Percentiles rank a stretch among this genome's conserved stretches.
These are phyloP conservation scores for Coccinonectria pachysandricola DNA, from an alignment of 2,329 filamentous ascomycete genomes.

Conservation along the genomic window DNA sequence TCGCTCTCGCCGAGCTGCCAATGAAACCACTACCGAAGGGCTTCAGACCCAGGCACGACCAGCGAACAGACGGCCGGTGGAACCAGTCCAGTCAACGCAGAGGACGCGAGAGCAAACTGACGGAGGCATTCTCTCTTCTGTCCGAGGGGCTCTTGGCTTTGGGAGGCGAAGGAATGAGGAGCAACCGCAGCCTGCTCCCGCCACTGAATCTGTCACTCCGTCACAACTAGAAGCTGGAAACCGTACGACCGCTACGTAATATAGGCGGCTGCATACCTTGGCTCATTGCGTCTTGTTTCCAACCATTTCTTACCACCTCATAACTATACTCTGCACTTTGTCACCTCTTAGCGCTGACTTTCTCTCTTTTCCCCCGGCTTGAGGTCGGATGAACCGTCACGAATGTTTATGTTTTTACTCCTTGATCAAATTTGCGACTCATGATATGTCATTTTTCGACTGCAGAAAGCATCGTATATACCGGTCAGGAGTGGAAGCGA, in stretches of 20 bases:
- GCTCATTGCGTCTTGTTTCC: too few relatives aligned
- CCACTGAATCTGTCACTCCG: slow-evolving; percentile 27
- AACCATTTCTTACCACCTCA: too few relatives aligned
- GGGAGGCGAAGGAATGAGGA: slow-evolving; percentile 17
- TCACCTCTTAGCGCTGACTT: slow-evolving; percentile 19
- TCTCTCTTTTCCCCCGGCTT: slow-evolving; percentile 17
- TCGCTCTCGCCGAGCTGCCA: slow-evolving; percentile 5
- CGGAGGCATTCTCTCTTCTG: slow-evolving; percentile 20
- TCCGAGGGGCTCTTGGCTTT: slow-evolving; percentile 24
- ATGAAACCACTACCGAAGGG: slow-evolving; percentile 2
- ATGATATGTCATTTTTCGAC: slow-evolving; percentile 16
- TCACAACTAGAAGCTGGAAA: slow-evolving; percentile 37
- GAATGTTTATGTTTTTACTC: slow-evolving; percentile 16
- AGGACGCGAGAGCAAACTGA: slow-evolving; percentile 7
- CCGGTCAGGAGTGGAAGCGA: too few relatives aligned
- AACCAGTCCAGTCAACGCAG: slow-evolving; percentile 2
- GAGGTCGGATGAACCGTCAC: slow-evolving; percentile 16
- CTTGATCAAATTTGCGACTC: slow-evolving; percentile 15
- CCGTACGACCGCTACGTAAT: slow-evolving; percentile 15
- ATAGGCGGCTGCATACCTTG: background rate
- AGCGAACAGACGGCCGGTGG: slow-evolving; percentile 3
- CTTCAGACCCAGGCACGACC: slow-evolving; percentile 4
- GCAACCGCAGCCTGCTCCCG: slow-evolving; percentile 6
- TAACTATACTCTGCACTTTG: slow-evolving; percentile 12
- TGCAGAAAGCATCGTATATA: slow-evolving; percentile 10